Percentiles rank a stretch among this genome's conserved stretches.
Conservation (phyloP, 495 filamentous ascomycete genomes). For the Cenococcum geophilum region DNA sequence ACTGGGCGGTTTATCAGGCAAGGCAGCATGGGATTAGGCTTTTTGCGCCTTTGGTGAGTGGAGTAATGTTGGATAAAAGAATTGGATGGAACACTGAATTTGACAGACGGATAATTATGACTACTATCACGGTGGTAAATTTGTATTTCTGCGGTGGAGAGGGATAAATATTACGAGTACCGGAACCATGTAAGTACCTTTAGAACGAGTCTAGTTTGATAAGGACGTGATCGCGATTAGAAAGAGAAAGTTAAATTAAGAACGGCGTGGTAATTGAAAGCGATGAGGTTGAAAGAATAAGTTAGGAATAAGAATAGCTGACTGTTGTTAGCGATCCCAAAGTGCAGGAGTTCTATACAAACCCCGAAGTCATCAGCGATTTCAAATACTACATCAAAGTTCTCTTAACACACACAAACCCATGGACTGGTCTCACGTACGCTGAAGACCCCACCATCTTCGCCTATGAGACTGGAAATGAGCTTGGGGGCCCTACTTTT, state of each 20-base stretch:
- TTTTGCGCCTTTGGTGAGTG: constrained; percentile 42
- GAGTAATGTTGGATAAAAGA: constrained; percentile 36
- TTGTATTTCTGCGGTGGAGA: constrained; percentile 48
- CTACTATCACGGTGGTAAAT: constrained; percentile 56
- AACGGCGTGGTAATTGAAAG: not conserved
- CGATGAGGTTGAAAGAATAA: not conserved
- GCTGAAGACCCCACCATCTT: constrained; percentile 53
- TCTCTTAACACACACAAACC: constrained; percentile 48
- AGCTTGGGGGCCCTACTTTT: constrained; percentile 47
- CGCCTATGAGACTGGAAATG: constrained; percentile 52
- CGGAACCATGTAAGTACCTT: constrained; percentile 5
- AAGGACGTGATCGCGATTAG: not conserved
- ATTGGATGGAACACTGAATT: not conserved
- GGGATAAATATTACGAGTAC: constrained; percentile 44
- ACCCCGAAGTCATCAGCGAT: constrained; percentile 41
- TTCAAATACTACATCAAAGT: constrained; percentile 50
- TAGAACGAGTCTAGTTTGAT: not conserved
- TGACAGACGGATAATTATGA: constrained; percentile 35
- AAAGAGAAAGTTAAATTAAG: not conserved
- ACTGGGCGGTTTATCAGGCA: constrained; percentile 52
- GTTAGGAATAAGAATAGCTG: not conserved
- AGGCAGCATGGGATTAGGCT: constrained; percentile 46
- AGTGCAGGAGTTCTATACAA: constrained; percentile 51
- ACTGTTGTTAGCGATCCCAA: constrained; percentile 33
- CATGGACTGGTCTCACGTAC: constrained; percentile 50